Percentiles rank a stretch among this genome's conserved stretches.
Evolutionary conservation across 2,329 filamentous ascomycete genomes (phyloP).

Genomic region (Trichoderma sp.): DNA sequence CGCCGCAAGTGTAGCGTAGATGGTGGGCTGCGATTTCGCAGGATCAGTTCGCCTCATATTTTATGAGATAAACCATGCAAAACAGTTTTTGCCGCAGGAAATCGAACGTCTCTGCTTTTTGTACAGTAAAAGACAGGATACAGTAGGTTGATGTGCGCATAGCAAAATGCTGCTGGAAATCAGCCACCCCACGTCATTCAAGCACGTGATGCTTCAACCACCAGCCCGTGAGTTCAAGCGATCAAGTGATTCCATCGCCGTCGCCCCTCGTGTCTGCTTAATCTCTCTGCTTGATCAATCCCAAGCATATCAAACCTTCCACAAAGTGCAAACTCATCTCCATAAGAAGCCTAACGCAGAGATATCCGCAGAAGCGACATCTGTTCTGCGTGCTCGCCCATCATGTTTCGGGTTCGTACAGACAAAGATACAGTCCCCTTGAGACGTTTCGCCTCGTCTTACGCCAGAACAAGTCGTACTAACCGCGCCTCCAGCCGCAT

Average conservation of each 20-base stretch:
- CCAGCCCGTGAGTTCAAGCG: neutral
- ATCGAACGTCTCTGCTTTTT: neutral
- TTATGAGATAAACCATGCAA: neutral
- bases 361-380: neutral
- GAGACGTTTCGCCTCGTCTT: neutral
- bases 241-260: neutral
- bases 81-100: neutral
- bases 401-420: constrained; percentile 33
- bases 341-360: neutral
- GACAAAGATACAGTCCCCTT: neutral
- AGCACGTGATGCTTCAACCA: constrained; percentile 7
- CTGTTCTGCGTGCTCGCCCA: neutral
- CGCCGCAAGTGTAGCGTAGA: neutral
- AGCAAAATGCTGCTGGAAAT: neutral
- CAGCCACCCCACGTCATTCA: neutral
- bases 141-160: neutral
- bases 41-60: neutral
- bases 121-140: neutral
- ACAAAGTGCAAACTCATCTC: neutral
- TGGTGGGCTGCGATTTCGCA: neutral
- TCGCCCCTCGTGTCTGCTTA: neutral
- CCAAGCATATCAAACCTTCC: neutral
- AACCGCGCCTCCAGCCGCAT: constrained; percentile 53
- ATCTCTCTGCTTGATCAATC: neutral
- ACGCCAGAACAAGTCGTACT: neutral